Conservation (phyloP, 768 basidiomycete genomes). For the Vishniacozyma victoriae region DNA sequence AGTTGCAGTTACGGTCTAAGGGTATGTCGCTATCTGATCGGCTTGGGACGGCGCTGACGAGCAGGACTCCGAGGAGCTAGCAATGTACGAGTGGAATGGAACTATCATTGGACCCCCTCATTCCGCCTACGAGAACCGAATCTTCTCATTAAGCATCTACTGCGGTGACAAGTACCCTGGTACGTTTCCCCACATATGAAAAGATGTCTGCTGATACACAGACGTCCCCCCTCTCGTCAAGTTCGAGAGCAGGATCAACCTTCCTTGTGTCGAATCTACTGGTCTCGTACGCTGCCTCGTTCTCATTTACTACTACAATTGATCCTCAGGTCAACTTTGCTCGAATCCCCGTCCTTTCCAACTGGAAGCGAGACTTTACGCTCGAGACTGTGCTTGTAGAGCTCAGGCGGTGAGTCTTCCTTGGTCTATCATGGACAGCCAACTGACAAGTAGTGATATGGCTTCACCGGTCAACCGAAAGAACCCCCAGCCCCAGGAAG, state of each 20-base stretch:
- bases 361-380: conserved; percentile 70
- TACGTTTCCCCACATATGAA: conserved; percentile 6
- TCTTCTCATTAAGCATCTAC: conserved; percentile 87
- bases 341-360: conserved; percentile 65
- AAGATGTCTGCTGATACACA: conserved; percentile 53
- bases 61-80: conserved; percentile 81
- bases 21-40: conserved; percentile 25
- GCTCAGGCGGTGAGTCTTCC: conserved; percentile 67
- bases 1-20: conserved; percentile 95
- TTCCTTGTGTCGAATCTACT: conserved; percentile 76
- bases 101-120: conserved; percentile 98
- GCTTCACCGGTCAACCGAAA: conserved; percentile 84
- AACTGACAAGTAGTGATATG: conserved; percentile 52
- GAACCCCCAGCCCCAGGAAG: conserved; percentile 89
- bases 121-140: conserved; percentile 98
- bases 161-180: conserved; percentile 57
- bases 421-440: not conserved
- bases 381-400: conserved; percentile 89
- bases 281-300: conserved; percentile 53
- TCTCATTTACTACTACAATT: not conserved
- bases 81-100: conserved; percentile 98
- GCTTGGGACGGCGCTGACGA: not conserved
- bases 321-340: conserved; percentile 58
- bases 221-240: conserved; percentile 72
- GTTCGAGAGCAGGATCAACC: conserved; percentile 83